Conservation (phyloP, 2,329 filamentous ascomycete species). For the Saccharata proteae region DNA sequence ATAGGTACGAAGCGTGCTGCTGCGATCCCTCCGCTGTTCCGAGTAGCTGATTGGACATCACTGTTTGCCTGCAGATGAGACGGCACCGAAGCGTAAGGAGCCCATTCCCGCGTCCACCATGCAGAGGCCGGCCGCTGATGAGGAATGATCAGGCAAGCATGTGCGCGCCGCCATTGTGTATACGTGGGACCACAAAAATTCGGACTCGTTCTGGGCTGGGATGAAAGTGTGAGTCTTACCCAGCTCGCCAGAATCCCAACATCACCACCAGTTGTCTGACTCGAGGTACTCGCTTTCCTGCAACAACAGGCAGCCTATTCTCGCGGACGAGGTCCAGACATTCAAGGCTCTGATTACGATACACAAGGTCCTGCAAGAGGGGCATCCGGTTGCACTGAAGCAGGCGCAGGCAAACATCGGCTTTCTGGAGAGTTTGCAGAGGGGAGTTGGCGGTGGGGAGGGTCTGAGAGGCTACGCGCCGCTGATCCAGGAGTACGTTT, state of each 20-base stretch:
- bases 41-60: slow-evolving; percentile 12
- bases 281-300: too few relatives aligned
- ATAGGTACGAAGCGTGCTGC: slow-evolving; percentile 34
- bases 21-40: neutral
- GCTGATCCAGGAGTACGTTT: slow-evolving; percentile 92
- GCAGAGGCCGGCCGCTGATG: slow-evolving; percentile 20
- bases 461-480: slow-evolving; percentile 81
- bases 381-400: slow-evolving; percentile 73
- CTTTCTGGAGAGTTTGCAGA: slow-evolving; percentile 87
- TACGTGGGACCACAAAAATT: slow-evolving; percentile 98
- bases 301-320: slow-evolving; percentile 91
- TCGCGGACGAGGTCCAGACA: slow-evolving; percentile 95
- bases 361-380: slow-evolving; percentile 95
- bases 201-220: slow-evolving; percentile 87
- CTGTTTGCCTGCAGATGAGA: slow-evolving; percentile 38
- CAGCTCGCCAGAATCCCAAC: neutral
- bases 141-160: slow-evolving; percentile 58
- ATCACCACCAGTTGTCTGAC: slow-evolving; percentile 2
- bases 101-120: neutral
- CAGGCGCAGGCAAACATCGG: slow-evolving; percentile 80
- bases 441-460: slow-evolving; percentile 64
- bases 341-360: slow-evolving; percentile 97
- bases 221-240: slow-evolving; percentile 76
- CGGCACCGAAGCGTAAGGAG: slow-evolving; percentile 50
- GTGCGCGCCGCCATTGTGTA: slow-evolving; percentile 96